Evolutionary conservation across 2,329 filamentous ascomycete species (phyloP).

Genomic region (Claviceps capensis): DNA sequence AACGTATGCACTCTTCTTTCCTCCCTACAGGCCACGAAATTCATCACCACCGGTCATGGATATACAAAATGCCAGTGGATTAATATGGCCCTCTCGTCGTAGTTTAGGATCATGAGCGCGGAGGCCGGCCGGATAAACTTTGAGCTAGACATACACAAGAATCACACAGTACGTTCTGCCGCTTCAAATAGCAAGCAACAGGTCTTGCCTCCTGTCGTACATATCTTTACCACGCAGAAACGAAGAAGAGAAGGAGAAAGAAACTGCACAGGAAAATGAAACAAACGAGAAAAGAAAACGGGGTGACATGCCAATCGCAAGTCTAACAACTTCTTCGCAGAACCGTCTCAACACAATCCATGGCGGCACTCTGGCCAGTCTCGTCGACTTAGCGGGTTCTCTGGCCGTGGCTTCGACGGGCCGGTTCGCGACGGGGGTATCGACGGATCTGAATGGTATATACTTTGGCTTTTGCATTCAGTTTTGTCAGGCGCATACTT

Average conservation of each 20-base stretch:
- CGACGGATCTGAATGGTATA: conserved; percentile 49
- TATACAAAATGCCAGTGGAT: not conserved
- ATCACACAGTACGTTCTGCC: conserved; percentile 49
- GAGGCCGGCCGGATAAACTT: conserved; percentile 57
- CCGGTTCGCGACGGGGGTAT: conserved; percentile 48
- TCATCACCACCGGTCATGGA: too few relatives aligned
- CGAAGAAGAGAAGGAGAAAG: not conserved
- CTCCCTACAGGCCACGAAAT: not conserved
- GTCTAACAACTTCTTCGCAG: conserved; percentile 23
- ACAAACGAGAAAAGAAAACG: not conserved
- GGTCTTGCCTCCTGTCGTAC: too few relatives aligned
- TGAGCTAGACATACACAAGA: conserved; percentile 58
- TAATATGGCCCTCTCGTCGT: not conserved
- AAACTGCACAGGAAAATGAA: not conserved
- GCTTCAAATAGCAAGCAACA: too few relatives aligned
- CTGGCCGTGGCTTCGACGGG: conserved; percentile 52
- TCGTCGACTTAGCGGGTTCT: conserved; percentile 54
- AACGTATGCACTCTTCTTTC: not conserved
- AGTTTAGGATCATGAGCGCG: conserved; percentile 57
- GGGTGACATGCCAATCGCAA: too few relatives aligned
- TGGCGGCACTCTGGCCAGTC: conserved; percentile 65
- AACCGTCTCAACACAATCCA: conserved; percentile 67
- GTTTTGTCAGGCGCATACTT: too few relatives aligned
- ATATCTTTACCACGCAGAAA: too few relatives aligned
- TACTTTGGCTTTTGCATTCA: not conserved